phyloP scores from a whole-genome alignment of 2,329 filamentous ascomycete genomes.

The Diaporthe sp. region DNA sequence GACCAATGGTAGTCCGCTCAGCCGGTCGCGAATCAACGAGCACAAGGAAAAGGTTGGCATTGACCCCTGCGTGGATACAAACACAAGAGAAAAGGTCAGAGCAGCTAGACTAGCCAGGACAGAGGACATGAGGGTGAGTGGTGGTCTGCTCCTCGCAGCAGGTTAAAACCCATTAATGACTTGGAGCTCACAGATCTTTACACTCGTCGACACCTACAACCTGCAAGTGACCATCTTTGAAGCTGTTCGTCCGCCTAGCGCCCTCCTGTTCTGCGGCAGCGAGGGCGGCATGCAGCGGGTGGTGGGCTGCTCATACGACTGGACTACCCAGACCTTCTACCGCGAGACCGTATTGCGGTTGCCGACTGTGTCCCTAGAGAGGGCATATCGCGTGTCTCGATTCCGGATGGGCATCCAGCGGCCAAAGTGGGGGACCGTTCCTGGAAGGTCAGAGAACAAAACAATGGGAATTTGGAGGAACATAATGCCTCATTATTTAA shows the following conservation, averaged over 20 bases:
- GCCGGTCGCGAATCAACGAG: conserved; percentile 44
- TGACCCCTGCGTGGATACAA: conserved; percentile 44
- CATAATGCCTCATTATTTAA: background rate
- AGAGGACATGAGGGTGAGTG: conserved; percentile 45
- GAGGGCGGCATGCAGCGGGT: conserved; percentile 62
- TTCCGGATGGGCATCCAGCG: conserved; percentile 45
- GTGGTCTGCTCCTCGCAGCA: background rate
- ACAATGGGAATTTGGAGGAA: background rate
- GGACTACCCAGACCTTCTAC: conserved; percentile 54
- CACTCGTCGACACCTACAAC: conserved; percentile 52
- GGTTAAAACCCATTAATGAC: background rate
- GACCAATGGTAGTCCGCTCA: conserved; percentile 46
- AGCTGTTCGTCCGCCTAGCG: conserved; percentile 53
- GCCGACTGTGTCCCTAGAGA: conserved; percentile 51
- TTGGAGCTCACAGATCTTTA: conserved; percentile 46
- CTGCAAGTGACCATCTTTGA: conserved; percentile 52
- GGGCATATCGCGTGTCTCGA: conserved; percentile 50
- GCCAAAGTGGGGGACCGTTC: background rate
- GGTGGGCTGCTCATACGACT: conserved; percentile 58
- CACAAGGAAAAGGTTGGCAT: conserved; percentile 45
- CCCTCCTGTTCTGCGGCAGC: conserved; percentile 54
- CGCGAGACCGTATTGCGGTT: conserved; percentile 59
- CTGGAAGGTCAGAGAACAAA: background rate
- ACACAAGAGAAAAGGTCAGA: conserved; percentile 45
- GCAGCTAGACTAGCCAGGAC: conserved; percentile 45